Evolutionary conservation across 768 basidiomycete species (phyloP).

Genomic region (Scleroderma citrinum): DNA sequence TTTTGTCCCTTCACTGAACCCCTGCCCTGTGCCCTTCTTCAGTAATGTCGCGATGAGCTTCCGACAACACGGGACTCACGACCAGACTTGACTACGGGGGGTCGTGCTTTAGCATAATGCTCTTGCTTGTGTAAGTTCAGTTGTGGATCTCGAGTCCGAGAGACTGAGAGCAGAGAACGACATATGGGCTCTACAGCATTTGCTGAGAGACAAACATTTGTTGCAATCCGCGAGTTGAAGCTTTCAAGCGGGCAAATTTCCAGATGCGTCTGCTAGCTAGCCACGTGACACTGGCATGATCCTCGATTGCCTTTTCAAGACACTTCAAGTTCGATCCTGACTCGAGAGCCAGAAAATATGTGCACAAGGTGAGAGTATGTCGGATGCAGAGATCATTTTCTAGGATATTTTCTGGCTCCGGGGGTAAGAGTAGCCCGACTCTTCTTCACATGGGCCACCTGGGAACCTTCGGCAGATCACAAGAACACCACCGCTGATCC

Average conservation of each 20-base stretch:
- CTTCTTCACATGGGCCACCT: no score
- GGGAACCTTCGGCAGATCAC: no score
- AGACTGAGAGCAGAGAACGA: neutral
- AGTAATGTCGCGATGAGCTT: neutral
- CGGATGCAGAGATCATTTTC: no score
- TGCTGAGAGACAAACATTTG: neutral
- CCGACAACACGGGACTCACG: conserved; percentile 8
- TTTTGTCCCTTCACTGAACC: neutral
- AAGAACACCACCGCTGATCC: no score
- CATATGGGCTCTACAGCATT: neutral
- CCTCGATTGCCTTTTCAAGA: no score
- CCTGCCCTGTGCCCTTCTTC: neutral
- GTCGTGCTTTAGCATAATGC: neutral
- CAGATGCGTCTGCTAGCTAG: neutral
- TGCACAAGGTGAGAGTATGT: no score
- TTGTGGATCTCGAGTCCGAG: neutral
- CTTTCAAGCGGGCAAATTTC: neutral
- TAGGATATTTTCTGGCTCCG: no score
- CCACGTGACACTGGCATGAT: no score
- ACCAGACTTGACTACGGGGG: conserved; percentile 14
- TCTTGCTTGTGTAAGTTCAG: neutral
- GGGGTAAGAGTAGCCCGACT: no score
- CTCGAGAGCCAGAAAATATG: no score
- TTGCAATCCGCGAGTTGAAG: neutral
- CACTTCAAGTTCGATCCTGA: no score